Percentiles rank a stretch among this genome's conserved stretches.
Evolutionary conservation across 768 basidiomycete genomes (phyloP).

Genomic region (Hypsizygus marmoreus): DNA sequence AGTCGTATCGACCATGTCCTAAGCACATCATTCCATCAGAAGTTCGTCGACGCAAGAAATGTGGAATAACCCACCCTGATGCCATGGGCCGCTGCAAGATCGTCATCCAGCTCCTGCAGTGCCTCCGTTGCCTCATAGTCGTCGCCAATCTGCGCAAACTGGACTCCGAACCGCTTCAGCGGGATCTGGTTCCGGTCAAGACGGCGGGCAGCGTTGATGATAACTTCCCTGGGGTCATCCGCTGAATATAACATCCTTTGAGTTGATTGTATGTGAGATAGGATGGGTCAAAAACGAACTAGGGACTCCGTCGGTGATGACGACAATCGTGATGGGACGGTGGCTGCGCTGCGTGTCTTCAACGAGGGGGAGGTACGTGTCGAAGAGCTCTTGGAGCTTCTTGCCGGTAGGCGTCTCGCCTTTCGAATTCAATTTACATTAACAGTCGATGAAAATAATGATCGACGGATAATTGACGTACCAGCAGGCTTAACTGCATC

Average conservation of each 20-base stretch:
- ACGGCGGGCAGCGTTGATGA: conserved; percentile 3
- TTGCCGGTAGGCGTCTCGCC: conserved; percentile 19
- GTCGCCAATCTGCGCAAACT: conserved; percentile 8
- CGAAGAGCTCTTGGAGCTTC: conserved; percentile 15
- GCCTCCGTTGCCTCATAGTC: conserved; percentile 6
- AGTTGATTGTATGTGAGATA: background rate
- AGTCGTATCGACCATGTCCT: conserved; percentile 10
- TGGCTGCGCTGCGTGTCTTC: conserved; percentile 16
- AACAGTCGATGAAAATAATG: background rate
- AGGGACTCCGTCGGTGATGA: conserved; percentile 6
- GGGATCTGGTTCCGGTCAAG: conserved; percentile 1
- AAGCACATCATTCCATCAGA: background rate
- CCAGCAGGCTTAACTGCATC: conserved; percentile 15
- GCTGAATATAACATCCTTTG: background rate
- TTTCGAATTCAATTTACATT: background rate
- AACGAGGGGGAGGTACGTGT: conserved; percentile 18
- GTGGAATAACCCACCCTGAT: background rate
- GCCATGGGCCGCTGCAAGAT: background rate
- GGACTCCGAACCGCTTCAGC: conserved; percentile 1
- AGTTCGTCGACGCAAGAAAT: background rate
- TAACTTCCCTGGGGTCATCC: conserved; percentile 1
- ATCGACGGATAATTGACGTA: conserved; percentile 3
- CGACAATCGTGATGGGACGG: background rate
- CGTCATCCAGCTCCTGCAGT: conserved; percentile 4
- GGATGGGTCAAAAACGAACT: background rate